A percentile compares a stretch with the other conserved stretches of the same genome.
Evolutionary conservation across 2,329 filamentous ascomycete genomes (phyloP).

Genomic region (Malbranchea cinnamomea): DNA sequence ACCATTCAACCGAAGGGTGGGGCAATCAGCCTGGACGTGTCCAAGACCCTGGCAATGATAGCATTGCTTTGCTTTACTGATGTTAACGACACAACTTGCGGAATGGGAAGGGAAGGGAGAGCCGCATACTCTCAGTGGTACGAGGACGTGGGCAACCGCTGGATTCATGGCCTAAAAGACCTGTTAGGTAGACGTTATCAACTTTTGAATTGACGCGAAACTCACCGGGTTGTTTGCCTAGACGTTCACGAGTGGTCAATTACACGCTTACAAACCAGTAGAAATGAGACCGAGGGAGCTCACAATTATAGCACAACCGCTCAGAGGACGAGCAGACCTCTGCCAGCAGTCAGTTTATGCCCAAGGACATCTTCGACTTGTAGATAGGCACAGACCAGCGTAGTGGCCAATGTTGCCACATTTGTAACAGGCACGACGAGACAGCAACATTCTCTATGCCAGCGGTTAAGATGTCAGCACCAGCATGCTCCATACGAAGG

Average conservation of each 20-base stretch:
- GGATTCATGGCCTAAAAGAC: slow-evolving; percentile 69
- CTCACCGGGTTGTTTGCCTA: slow-evolving; percentile 34
- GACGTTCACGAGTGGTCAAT: slow-evolving; percentile 3
- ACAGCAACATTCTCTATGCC: slow-evolving; percentile 51
- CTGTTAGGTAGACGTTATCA: slow-evolving; percentile 5
- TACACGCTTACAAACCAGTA: not conserved
- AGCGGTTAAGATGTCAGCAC: too few species aligned
- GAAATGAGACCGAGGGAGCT: slow-evolving; percentile 21
- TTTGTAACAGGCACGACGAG: slow-evolving; percentile 69
- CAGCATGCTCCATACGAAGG: too few species aligned
- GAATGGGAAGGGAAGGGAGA: slow-evolving; percentile 3
- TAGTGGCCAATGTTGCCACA: slow-evolving; percentile 64
- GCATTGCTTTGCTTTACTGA: slow-evolving; percentile 71
- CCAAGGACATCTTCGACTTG: slow-evolving; percentile 39
- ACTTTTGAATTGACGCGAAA: slow-evolving; percentile 9
- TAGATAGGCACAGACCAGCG: slow-evolving; percentile 34
- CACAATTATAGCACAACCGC: slow-evolving; percentile 99
- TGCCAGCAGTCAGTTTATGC: slow-evolving; percentile 40
- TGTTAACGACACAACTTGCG: slow-evolving; percentile 5
- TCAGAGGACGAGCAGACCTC: slow-evolving; percentile 97
- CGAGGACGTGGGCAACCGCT: slow-evolving; percentile 93
- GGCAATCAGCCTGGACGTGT: slow-evolving; percentile 97
- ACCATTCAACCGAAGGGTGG: slow-evolving; percentile 81
- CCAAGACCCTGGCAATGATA: slow-evolving; percentile 98
- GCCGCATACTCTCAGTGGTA: slow-evolving; percentile 66